A percentile compares a stretch with the other conserved stretches of the same genome.
phyloP scores from a whole-genome alignment of 1,284 basidiomycete species.

The Cerrena zonata region DNA sequence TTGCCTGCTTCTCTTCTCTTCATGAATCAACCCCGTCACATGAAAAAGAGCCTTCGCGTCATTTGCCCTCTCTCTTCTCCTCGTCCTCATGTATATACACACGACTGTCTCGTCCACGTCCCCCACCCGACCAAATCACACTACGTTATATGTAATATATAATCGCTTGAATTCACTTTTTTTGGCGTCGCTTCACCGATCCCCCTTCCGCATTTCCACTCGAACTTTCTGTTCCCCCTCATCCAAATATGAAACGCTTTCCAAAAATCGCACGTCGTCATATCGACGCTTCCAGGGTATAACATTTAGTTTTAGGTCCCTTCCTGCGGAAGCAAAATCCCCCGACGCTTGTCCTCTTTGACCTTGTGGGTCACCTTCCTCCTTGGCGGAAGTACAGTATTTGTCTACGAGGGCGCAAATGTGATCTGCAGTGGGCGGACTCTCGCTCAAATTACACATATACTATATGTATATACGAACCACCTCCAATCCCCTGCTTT shows the following conservation, averaged over 20 bases:
- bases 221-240: background rate
- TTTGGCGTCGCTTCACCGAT: background rate
- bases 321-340: background rate
- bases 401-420: background rate
- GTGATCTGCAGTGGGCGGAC: background rate
- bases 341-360: too few species aligned
- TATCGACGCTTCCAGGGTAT: background rate
- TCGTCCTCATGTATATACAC: too few species aligned
- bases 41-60: too few species aligned
- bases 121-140: background rate
- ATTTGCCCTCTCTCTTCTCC: too few species aligned
- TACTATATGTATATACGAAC: too few species aligned
- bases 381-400: background rate
- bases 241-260: background rate
- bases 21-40: too few species aligned
- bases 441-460: too few species aligned
- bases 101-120: background rate
- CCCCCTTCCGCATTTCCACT: too few species aligned
- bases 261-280: background rate
- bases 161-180: background rate
- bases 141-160: too few species aligned
- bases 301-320: background rate
- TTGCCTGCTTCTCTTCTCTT: background rate
- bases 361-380: background rate
- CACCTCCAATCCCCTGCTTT: too few species aligned